Base-by-base conservation (phyloP, 352 stramenopile species). In the Phytophthora meadii region DNA sequence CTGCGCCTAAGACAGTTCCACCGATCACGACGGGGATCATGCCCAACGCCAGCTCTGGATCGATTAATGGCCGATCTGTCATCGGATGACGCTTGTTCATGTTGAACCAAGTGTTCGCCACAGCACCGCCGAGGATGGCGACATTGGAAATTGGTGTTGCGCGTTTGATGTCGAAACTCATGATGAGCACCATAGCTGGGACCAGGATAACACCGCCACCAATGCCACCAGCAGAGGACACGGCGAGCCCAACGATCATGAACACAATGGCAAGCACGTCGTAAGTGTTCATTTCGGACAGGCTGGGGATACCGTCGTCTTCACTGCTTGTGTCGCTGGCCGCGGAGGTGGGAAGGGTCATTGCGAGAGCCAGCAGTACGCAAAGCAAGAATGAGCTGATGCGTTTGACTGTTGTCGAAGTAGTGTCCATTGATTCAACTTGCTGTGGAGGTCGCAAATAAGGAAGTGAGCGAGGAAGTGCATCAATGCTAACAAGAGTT, bases 11-110 rank as follows among this genome's bases (percentile, higher is more conserved):
- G 37, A 90, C 70, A 0, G 80, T 77, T 10, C 79, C 77, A 17
- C 76, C 79, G 40, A 89, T 87, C 48, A 89, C 81, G 19, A 81
- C 67, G 44, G 82, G 82, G 53, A 90, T 87, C 77, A 88, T 90
- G 25, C 72, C 76, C 17, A 89, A 55, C 8, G 68, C 74, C 8
- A 90, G 65, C 34, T 89, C 78, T 6, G 79, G 64, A 39, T 90
- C 77, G 19, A 90, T 79, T 17, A 90, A 65, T n/a, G 79, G 80
- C 1, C 79, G 77, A 39, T 89, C 67, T 4, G 70, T 78, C n/a
- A 55, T 74, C 46, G 82, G 77, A 44, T 90, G 79, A 32, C 79
- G 78, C 64, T 89, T 88, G 54, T 68, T 79, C 54, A 88, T 34
- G 54, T 90, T 88, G 61, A 88, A 87, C 45, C 74, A 77, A 6